phyloP scores from a whole-genome alignment of 352 stramenopile species.

The Phytophthora vignae region DNA sequence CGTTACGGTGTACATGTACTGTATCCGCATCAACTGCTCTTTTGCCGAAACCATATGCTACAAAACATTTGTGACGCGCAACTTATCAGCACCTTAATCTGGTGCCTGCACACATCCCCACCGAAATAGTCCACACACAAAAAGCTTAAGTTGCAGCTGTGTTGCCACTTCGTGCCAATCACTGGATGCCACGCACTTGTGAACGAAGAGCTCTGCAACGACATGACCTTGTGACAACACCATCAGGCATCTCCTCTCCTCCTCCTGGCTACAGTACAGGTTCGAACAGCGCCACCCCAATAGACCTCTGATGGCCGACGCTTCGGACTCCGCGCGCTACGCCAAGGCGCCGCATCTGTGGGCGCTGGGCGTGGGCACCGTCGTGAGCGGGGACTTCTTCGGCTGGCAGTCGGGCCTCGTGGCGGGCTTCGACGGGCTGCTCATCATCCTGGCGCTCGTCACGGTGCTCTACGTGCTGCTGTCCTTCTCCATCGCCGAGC shows the following conservation, averaged over 20 bases:
- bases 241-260: slow-evolving; percentile 2
- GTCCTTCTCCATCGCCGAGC: slow-evolving; percentile 75
- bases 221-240: not conserved
- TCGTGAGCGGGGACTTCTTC: slow-evolving; percentile 71
- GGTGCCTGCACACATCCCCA: not conserved
- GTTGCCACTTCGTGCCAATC: slow-evolving; percentile 5
- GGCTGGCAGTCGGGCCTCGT: slow-evolving; percentile 66
- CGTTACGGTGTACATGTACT: no score
- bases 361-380: slow-evolving; percentile 62
- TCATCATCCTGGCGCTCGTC: slow-evolving; percentile 42
- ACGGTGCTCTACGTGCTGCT: slow-evolving; percentile 69
- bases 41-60: not conserved
- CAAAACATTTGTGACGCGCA: not conserved
- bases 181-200: slow-evolving; percentile 21
- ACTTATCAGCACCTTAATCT: not conserved
- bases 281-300: not conserved
- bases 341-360: slow-evolving; percentile 69
- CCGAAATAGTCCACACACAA: not conserved
- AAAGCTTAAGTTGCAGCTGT: not conserved
- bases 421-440: slow-evolving; percentile 63
- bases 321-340: slow-evolving; percentile 37
- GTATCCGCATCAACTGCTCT: not conserved
- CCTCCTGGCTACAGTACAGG: not conserved
- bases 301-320: slow-evolving; percentile 14
- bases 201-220: not conserved